Evolutionary conservation across 768 basidiomycete species (phyloP).

Genomic region (Pulveroboletus sp.): DNA sequence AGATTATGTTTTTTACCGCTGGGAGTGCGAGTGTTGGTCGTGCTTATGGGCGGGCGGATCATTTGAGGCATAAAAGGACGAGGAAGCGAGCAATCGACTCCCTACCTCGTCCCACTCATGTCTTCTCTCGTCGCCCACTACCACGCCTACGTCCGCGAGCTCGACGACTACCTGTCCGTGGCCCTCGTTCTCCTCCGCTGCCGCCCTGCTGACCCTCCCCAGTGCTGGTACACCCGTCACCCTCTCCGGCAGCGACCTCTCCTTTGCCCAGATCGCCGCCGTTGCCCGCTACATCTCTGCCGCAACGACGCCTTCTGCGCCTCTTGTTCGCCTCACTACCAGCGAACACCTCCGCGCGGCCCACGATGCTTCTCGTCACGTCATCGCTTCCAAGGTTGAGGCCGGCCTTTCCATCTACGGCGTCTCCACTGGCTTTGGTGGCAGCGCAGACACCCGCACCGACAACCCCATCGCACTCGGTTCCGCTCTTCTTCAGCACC

Average conservation of each 20-base stretch:
- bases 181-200: not conserved
- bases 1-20: slow-evolving; percentile 8
- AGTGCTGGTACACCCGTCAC: slow-evolving; percentile 61
- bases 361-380: slow-evolving; percentile 57
- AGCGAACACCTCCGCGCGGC: slow-evolving; percentile 38
- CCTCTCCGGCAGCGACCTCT: slow-evolving; percentile 66
- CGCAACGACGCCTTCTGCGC: slow-evolving; percentile 29
- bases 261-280: slow-evolving; percentile 75
- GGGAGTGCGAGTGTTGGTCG: not conserved
- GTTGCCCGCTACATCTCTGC: slow-evolving; percentile 53
- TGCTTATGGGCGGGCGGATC: slow-evolving; percentile 17
- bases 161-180: slow-evolving; percentile 61
- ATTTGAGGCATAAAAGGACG: slow-evolving; percentile 5
- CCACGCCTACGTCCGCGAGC: slow-evolving; percentile 54
- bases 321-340: slow-evolving; percentile 20
- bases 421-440: slow-evolving; percentile 81
- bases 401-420: slow-evolving; percentile 74
- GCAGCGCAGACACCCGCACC: slow-evolving; percentile 84
- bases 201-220: not conserved
- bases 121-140: slow-evolving; percentile 49
- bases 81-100: not conserved
- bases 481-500: slow-evolving; percentile 80
- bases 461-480: slow-evolving; percentile 69
- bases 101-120: not conserved
- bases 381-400: slow-evolving; percentile 63